Conservation (phyloP, 2,329 filamentous ascomycete genomes). For the Coccinonectria pachysandricola region DNA sequence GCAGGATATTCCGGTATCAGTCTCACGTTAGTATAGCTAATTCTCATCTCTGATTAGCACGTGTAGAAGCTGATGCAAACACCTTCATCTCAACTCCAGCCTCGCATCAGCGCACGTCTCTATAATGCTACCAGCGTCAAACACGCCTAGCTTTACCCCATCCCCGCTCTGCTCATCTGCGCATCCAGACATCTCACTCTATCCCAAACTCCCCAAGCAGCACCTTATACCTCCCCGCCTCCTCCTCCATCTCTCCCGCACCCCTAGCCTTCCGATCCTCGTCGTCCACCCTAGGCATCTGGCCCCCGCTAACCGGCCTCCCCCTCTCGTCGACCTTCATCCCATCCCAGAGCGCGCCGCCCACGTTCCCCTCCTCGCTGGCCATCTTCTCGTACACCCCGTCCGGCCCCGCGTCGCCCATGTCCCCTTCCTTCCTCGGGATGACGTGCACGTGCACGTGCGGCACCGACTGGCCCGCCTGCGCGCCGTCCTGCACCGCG, state of each 20-base stretch:
- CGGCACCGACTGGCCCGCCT: constrained; percentile 85
- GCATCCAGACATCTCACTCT: no score
- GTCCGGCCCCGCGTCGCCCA: constrained; percentile 40
- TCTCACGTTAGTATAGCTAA: no score
- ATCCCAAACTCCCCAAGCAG: constrained; percentile 35
- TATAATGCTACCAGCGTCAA: background rate
- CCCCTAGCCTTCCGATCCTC: constrained; percentile 55
- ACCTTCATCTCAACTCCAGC: no score
- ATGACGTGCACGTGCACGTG: constrained; percentile 94
- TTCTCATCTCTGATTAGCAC: no score
- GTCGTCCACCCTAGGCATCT: constrained; percentile 63
- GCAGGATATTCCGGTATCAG: no score
- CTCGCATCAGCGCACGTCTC: no score
- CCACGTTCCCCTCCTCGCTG: constrained; percentile 74
- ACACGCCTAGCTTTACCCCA: constrained; percentile 1
- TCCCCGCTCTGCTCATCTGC: background rate
- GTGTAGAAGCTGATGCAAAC: no score
- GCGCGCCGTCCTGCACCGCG: constrained; percentile 84
- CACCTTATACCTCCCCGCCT: constrained; percentile 58
- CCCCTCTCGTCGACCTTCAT: constrained; percentile 16
- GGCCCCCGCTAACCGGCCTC: constrained; percentile 40
- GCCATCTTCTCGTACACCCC: constrained; percentile 77
- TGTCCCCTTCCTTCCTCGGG: constrained; percentile 53
- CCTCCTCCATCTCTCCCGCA: constrained; percentile 66
- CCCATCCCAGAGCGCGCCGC: constrained; percentile 57